Percentiles rank a stretch among this genome's conserved stretches.
Conservation (phyloP, 2,329 filamentous ascomycete genomes). For the Calonectria ilicicola region DNA sequence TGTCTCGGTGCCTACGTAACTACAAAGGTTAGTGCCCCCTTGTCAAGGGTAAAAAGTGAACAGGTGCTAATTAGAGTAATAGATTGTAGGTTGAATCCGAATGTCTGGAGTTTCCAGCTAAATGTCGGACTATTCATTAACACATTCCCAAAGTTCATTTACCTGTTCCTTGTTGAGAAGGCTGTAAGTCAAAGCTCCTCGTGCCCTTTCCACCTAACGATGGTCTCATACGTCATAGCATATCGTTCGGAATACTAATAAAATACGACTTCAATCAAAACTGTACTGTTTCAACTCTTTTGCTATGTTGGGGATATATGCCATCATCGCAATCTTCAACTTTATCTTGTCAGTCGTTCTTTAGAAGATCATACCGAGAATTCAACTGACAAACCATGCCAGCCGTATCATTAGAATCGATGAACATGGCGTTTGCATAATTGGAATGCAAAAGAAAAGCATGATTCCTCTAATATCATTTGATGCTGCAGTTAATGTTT, state of each 20-base stretch:
- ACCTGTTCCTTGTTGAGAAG: constrained; percentile 9
- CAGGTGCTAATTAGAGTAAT: background rate
- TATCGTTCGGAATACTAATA: background rate
- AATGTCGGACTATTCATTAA: background rate
- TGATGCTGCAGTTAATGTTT: constrained; percentile 9
- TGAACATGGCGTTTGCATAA: constrained; percentile 1
- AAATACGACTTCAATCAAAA: background rate
- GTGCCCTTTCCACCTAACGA: background rate
- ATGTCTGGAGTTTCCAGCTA: background rate
- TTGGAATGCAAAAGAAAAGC: constrained; percentile 2
- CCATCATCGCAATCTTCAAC: constrained; percentile 4
- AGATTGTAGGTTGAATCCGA: constrained; percentile 16
- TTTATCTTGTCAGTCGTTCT: background rate
- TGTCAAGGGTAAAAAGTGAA: background rate
- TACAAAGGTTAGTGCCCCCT: constrained; percentile 63
- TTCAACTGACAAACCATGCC: background rate
- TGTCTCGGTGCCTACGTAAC: constrained; percentile 73
- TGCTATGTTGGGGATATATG: background rate
- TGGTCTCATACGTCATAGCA: constrained; percentile 1
- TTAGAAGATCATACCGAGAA: background rate
- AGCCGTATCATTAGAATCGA: constrained; percentile 3
- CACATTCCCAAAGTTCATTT: background rate
- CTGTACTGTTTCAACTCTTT: constrained; percentile 10
- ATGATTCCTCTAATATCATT: constrained; percentile 3
- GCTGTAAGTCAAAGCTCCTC: background rate